Base-by-base conservation (phyloP, 75 land plant genomes). In the Sequoia sempervirens region DNA sequence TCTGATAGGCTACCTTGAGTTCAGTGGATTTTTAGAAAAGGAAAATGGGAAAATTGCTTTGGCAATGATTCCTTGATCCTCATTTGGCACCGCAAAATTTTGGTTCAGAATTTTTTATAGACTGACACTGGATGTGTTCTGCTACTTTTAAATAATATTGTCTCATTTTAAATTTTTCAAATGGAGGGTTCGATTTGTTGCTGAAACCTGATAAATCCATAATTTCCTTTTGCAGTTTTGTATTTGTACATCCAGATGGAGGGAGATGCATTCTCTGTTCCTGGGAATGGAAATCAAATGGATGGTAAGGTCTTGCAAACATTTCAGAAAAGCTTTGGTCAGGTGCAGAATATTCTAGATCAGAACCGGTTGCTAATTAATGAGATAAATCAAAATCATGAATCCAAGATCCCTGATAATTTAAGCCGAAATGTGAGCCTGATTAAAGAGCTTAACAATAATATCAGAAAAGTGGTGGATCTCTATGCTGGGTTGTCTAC, bases 361-460 rank as follows among this genome's bases (percentile, higher is more conserved):
- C 92, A 91, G 80, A 91, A 91, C 79, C 84, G 92, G 41, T 40
- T 91, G 54, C 91, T 91, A 37, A 91, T 91, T 78, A 90, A 88
- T 37, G 92, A 91, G 88, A 91, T 91, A 80, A 90, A 91, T 64
- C 87, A 87, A 79, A 91, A 91, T 81, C 92, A 91, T 30, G 92
- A 91, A 78, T 85, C 92, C 13, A 90, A 88, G 61, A 82, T 88
- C 37, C 92, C 92, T 13, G 92, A 91, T 46, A 88, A 92, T 76
- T 75, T 91, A 8, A 86, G 88, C 47, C 75, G 92, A 37, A 91
- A 91, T 84, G 92, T 91, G 32, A 54, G 50, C 73, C 88, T 91
- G 36, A 91, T 91, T 74, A 75, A 87, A 37, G 90, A 90, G 74
- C 88, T 91, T 46, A 91, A 91, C 88, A 84, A 81, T 83, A 91